phyloP scores from a whole-genome alignment of 805 yeast genomes.

The Cyberlindnera maritima region DNA sequence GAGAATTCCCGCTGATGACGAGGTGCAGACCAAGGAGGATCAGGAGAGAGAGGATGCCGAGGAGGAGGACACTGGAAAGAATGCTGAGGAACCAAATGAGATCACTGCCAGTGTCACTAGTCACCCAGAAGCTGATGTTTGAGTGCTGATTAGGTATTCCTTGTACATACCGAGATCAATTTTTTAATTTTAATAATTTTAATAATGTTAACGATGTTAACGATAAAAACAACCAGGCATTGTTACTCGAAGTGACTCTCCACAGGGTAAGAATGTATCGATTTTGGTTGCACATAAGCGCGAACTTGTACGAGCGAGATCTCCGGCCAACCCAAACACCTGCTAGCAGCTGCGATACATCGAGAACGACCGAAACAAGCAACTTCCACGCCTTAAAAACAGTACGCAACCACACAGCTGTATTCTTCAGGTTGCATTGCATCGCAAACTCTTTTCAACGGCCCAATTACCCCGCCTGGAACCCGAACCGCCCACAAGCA shows the following conservation, averaged over 20 bases:
- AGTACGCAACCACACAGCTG: not conserved
- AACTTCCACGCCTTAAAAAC: too few species aligned
- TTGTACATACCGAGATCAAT: too few species aligned
- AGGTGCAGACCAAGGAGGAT: slow-evolving; percentile 6
- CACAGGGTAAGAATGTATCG: too few species aligned
- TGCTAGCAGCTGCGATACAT: not conserved
- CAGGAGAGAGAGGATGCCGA: slow-evolving; percentile 5
- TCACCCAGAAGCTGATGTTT: not conserved
- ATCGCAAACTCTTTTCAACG: not conserved
- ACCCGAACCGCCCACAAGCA: not conserved
- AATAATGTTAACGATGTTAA: too few species aligned
- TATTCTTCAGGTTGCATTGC: not conserved
- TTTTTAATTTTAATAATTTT: too few species aligned
- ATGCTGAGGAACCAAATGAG: not conserved
- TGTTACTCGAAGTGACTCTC: too few species aligned
- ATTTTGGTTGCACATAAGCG: not conserved
- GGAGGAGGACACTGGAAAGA: not conserved
- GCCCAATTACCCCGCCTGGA: not conserved
- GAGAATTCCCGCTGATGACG: slow-evolving; percentile 36
- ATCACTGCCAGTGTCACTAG: not conserved
- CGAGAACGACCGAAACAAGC: not conserved
- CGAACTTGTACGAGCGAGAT: not conserved
- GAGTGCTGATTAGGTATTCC: too few species aligned
- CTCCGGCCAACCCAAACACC: not conserved
- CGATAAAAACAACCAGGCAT: too few species aligned